Evolutionary conservation across 306 rosid species (phyloP), one percentile per base, ranked within the genome.

Genomic region (Psophocarpus tetragonolobus): DNA sequence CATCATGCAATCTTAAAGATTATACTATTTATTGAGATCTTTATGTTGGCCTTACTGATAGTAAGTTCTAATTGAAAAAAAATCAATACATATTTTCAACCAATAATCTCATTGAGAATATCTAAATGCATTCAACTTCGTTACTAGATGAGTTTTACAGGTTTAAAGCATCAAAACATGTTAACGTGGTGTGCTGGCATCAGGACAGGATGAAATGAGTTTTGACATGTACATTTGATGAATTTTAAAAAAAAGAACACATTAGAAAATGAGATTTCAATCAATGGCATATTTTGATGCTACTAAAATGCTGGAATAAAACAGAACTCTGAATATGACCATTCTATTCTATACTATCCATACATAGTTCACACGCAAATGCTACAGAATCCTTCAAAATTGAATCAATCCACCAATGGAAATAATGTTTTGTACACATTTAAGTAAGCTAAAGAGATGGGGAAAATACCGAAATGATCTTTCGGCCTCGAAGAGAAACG

Each of bases 401-500:
- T 14, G 53, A 10, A 27, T 60, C 44, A 45, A 3, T 39, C 60
- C 3, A 18, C 29, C 29, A 27, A 14, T 57, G 51, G 26, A 53
- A 53, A 23, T 20, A 53, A 10, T 38, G 23, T 15, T 74, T 65
- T 9, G 20, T 44, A 56, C 13, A 60, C 57, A 60, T 68, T 68
- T 9, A 12, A 41, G 17, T 65, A 67, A n/a, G 71, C 65, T 66
- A 42, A 67, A 81, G 35, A 68, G 45, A 75, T 38, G 30, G 68
- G 35, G 8, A 60, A 71, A 60, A 35, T 4, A 73, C 24, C 26
- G 39, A 73, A 76, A 69, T 39, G 35, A 51, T 39, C 78, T 48
- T 62, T 76, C 35, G 74, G 30, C 65, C 75, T 62, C 18, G 67
- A 77, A 71, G 71, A 44, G 50, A 35, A 35, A 21, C 27, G 15